Evolutionary conservation across 2,329 filamentous ascomycete species (phyloP).

Genomic region (Ceratocystis destructans): DNA sequence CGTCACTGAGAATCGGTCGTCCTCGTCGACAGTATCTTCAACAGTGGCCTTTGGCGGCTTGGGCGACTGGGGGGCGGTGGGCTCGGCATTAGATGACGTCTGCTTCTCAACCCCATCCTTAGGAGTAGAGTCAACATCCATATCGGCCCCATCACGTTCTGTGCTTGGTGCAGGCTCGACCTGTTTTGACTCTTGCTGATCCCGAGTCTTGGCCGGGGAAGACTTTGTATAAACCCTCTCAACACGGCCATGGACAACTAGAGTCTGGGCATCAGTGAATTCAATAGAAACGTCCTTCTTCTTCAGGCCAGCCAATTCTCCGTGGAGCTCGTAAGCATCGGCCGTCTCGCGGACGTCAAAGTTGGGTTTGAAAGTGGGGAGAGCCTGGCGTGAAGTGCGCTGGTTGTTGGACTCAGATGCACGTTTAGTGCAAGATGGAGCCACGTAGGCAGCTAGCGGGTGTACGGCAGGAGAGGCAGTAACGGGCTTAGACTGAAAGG

Average conservation of each 20-base stretch:
- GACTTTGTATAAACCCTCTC: conserved; percentile 46
- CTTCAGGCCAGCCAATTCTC: conserved; percentile 62
- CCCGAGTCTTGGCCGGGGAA: conserved; percentile 22
- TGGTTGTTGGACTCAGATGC: background rate
- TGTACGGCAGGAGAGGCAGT: background rate
- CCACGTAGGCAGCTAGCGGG: conserved; percentile 2
- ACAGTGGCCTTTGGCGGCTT: conserved; percentile 47
- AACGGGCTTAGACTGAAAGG: conserved; percentile 32
- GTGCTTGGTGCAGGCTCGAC: conserved; percentile 28
- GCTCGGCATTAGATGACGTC: conserved; percentile 1
- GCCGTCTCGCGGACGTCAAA: conserved; percentile 65
- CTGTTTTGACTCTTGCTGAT: background rate
- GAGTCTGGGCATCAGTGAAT: conserved; percentile 62
- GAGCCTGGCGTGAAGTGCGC: conserved; percentile 20
- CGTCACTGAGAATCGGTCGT: conserved; percentile 22
- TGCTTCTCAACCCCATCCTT: background rate
- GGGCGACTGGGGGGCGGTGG: conserved; percentile 22
- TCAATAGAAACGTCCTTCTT: conserved; percentile 65
- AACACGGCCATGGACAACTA: conserved; percentile 54
- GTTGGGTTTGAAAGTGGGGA: conserved; percentile 55
- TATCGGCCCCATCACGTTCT: conserved; percentile 34
- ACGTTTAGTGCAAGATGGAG: background rate
- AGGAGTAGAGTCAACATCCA: conserved; percentile 28
- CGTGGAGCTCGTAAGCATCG: conserved; percentile 59
- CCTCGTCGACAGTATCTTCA: conserved; percentile 37